Evolutionary conservation across 148 eudicot genomes (phyloP), one percentile per base, ranked within the genome.

Genomic region (Simmondsia chinensis): DNA sequence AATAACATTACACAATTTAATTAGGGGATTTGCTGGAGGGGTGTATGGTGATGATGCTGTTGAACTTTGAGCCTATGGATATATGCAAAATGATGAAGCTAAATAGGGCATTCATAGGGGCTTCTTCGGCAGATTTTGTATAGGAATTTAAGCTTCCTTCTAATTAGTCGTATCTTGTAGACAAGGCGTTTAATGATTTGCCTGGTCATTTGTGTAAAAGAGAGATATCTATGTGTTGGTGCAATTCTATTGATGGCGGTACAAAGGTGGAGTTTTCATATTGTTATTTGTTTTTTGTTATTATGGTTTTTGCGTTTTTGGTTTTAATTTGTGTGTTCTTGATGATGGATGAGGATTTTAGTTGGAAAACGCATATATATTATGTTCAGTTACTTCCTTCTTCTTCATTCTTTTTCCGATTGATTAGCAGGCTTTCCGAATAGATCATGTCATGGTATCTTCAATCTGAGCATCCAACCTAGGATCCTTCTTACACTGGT

Each of bases 11-110:
- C n/a, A n/a, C n/a, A n/a, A n/a, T n/a, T n/a, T n/a, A 68, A 15
- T 63, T 87, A 2, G 96, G 89, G 4, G 89, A 87, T 43, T 68
- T 87, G 63, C 96, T 94, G 41, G 96, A 87, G 52, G 70, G 79
- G 32, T 80, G 88, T 49, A 81, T 77, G 45, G 96, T 86, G 2
- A 19, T 60, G 30, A 69, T 87, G 34, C 30, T 87, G 63, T 59
- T 41, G 59, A 53, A 82, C 55, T 46, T 87, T 34, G 82, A 79
- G 23, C 85, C 96, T 0, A 64, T 46, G 14, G 77, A 87, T 40
- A 79, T 87, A 30, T 87, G 94, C 37, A 57, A 43, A n/a, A 46
- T 87, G 19, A 79, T 88, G 1, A 62, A 16, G 50, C 60, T 86
- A 42, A 85, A 80, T 34, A 66, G 64, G 32, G 66, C 80, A 13